Base-by-base conservation (phyloP, 2,329 filamentous ascomycete species). In the Bipolaris bicolor region DNA sequence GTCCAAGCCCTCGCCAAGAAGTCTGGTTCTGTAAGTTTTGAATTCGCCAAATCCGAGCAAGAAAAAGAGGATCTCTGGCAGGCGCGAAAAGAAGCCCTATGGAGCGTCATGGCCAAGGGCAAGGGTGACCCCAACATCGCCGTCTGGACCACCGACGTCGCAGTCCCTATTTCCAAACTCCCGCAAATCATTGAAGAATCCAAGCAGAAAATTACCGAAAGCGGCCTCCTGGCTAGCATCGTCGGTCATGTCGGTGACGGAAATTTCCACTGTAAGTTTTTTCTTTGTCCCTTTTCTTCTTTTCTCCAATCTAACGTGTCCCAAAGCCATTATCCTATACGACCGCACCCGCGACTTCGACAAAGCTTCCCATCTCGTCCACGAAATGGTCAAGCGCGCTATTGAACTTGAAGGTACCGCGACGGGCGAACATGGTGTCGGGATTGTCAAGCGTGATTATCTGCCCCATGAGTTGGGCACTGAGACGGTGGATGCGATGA, bases 361-460 rank as follows among this genome's bases (percentile, higher is more conserved):
- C 56, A 83, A 84, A 52, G 89, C 89, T 2, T 89, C 92, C 69
- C 82, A 83, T 39, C 80, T 94, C 24, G 89, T 95, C 24, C 90
- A 93, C 72, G 83, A 87, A 56, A 95, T 95, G 91, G 90, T 94
- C 54, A 92, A 93, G 83, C 83, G 90, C 60, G 91, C 91, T 0
- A 87, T 96, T 47, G 90, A 92, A 78, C 84, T 92, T 80, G 91
- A 95, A 76, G 91, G 91, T 7, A 95, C 91, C 0, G 90, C 92
- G 1, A 93, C 91, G 11, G 91, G 91, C 52, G 91, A 96, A 77
- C 91, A 96, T 74, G 91, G 91, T 40, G 88, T 95, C 51, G 91
- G 91, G 6, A 79, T 96, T 46, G 89, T 94, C 55, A 96, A 96
- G 84, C 82, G 91, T 65, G 91, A 95, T 72, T 94, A 94, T 71